Evolutionary conservation across 805 yeast genomes (phyloP), one percentile per base, ranked within the genome.

Genomic region (Ogataea sp.): DNA sequence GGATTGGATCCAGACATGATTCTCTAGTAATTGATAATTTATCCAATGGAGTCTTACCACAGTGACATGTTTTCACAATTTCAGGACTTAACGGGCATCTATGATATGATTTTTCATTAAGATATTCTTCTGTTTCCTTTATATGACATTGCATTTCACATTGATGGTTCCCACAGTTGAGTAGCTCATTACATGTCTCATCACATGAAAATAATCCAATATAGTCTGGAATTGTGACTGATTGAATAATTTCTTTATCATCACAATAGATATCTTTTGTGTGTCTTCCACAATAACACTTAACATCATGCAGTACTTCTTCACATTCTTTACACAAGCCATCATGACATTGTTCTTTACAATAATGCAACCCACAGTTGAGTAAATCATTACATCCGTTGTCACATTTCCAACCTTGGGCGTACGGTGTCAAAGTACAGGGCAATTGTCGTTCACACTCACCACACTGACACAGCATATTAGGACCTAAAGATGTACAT

Each of bases 241-340:
- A 47, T 39, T 43, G 65, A 62, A 39, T 52, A 2, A 78, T 69
- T 17, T 53, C 49, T 41, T 65, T 55, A 26, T 70, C 65, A 44
- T 59, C 49, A 56, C 88, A 77, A 46, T 62, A 49, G 15, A 76
- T 55, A 9, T 53, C 47, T 21, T 66, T 59, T 1, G 56, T 49
- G 9, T 73, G 67, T 27, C 67, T 64, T 1, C 96, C 96, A 64
- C 97, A 88, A 53, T 84, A 88, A 56, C 96, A 88, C 17, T 49
- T 57, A 1, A 72, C 71, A 5, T 51, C 52, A 1, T 82, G 56
- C 2, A 35, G 20, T 8, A 51, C 46, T 37, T 67, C 72, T 7
- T 68, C 60, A 57, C 96, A 88, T 6, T 68, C 65, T 0, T 94
- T 95, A 64, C 96, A 88, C 18, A 83, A 64, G 0, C 95, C 96